Evolutionary conservation across 2,329 filamentous ascomycete species (phyloP), one percentile per base, ranked within the genome.

Genomic region (Colletotrichum tabaci): DNA sequence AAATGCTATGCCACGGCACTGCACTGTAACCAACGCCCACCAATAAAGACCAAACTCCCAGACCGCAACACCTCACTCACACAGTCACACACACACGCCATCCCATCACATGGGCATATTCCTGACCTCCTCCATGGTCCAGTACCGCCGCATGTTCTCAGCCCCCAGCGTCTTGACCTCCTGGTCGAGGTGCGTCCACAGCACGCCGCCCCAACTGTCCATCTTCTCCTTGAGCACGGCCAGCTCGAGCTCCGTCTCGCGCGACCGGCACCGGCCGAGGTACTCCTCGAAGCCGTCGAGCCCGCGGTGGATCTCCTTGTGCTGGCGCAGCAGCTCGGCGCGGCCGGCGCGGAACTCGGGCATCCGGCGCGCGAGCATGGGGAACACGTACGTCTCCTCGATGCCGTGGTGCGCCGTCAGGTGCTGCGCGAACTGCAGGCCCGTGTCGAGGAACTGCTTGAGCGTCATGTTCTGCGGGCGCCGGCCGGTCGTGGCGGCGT

Each of bases 61-160:
- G 13, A 49, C 15, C 13, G 10, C n/a, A n/a, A 10, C 18, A 13
- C 8, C 18, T 10, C 18, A 56, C 40, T 21, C 10, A 3, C 12
- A 49, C 18, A 15, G 44, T 15, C 38, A 12, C 15, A 26, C 18
- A 56, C 26, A 30, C 10, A 3, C 16, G 40, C 18, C 8, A 44
- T 15, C 42, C 8, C 15, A 26, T 82, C 79, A 95, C 84, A 95
- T 94, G 0, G 89, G 90, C 83, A 96, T 87, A 62, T 83, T 82
- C 79, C 82, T 84, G 81, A 98, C 91, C 86, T 98, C 95, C 57
- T 93, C 90, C 72, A 90, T 75, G 0, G 86, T 92, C 93, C 94
- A 98, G 81, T 93, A 95, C 81, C 86, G 90, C 75, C 94, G 87
- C 95, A 98, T 97, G 79, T 96, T 97, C 80, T 96, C 93, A 55